A percentile compares a stretch with the other conserved stretches of the same genome.
phyloP scores from a whole-genome alignment of 352 stramenopile species.

The Phytophthora nicotianae region DNA sequence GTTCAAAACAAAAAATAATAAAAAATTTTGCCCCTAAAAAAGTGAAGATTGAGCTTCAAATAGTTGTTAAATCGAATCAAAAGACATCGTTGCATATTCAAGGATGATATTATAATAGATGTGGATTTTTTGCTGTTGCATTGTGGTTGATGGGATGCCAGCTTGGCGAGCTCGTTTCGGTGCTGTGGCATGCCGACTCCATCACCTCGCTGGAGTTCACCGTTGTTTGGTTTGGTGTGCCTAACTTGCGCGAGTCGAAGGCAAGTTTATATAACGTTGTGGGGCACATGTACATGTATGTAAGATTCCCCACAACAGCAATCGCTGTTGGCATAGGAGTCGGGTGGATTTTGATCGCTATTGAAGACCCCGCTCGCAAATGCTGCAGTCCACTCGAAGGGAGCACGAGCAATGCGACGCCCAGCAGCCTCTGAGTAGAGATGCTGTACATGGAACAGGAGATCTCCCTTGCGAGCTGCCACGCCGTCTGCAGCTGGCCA shows the following conservation, averaged over 20 bases:
- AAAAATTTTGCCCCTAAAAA: no score
- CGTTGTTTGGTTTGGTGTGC: background rate
- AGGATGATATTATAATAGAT: no score
- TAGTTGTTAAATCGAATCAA: no score
- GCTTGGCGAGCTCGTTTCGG: background rate
- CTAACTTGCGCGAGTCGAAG: no score
- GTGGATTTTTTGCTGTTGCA: no score
- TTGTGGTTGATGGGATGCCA: background rate
- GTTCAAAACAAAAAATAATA: no score
- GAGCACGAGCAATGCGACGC: background rate
- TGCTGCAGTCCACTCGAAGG: background rate
- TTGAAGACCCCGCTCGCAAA: background rate
- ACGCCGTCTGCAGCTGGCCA: slow-evolving; percentile 5
- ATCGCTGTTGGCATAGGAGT: background rate
- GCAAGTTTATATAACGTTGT: no score
- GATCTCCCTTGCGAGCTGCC: no score
- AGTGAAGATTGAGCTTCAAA: no score
- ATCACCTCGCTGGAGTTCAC: background rate
- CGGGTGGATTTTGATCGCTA: slow-evolving; percentile 11
- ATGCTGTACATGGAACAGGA: no score
- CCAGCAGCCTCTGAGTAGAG: background rate
- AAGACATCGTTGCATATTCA: no score
- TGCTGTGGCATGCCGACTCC: no score
- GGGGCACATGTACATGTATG: background rate
- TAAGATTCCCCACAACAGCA: background rate